A percentile compares a stretch with the other conserved stretches of the same genome.
phyloP scores from a whole-genome alignment of 345 rosid species.

The Bretschneidera sinensis region DNA sequence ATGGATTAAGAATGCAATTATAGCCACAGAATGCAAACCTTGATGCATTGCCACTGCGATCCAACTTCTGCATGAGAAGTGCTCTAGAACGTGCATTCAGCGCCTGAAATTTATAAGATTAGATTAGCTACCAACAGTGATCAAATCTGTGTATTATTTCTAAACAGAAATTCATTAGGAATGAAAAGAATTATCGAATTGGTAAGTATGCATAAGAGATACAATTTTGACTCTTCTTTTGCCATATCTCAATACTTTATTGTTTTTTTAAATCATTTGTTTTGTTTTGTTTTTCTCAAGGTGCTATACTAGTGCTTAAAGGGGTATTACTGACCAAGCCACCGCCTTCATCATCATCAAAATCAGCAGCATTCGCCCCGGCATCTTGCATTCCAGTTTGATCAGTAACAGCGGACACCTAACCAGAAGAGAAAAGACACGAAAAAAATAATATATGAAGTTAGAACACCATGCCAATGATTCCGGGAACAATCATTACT shows the following conservation, averaged over 20 bases:
- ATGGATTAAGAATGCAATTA: slow-evolving; percentile 2
- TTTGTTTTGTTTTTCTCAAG: background rate
- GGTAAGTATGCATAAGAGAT: background rate
- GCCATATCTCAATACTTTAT: too few species aligned
- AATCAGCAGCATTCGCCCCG: slow-evolving; percentile 66
- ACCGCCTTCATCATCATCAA: slow-evolving; percentile 96
- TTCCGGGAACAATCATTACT: background rate
- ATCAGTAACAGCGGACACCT: slow-evolving; percentile 98
- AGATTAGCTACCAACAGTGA: background rate
- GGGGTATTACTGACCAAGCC: slow-evolving; percentile 73
- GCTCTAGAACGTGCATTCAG: slow-evolving; percentile 89
- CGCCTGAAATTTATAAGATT: background rate
- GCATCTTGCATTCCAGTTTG: slow-evolving; percentile 62
- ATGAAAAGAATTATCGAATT: background rate
- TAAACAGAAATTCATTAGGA: background rate
- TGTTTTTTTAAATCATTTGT: too few species aligned
- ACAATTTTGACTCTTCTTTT: too few species aligned
- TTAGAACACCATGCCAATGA: slow-evolving; percentile 5
- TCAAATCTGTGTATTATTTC: background rate
- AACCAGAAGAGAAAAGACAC: slow-evolving; percentile 16
- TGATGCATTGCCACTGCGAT: slow-evolving; percentile 75
- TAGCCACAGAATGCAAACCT: slow-evolving; percentile 40
- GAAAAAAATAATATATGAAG: too few species aligned
- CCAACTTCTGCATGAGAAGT: slow-evolving; percentile 86
- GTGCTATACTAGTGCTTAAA: background rate